Percentiles rank a stretch among this genome's conserved stretches.
phyloP scores from a whole-genome alignment of 148 eudicot genomes.

The Suaeda aralocaspica region DNA sequence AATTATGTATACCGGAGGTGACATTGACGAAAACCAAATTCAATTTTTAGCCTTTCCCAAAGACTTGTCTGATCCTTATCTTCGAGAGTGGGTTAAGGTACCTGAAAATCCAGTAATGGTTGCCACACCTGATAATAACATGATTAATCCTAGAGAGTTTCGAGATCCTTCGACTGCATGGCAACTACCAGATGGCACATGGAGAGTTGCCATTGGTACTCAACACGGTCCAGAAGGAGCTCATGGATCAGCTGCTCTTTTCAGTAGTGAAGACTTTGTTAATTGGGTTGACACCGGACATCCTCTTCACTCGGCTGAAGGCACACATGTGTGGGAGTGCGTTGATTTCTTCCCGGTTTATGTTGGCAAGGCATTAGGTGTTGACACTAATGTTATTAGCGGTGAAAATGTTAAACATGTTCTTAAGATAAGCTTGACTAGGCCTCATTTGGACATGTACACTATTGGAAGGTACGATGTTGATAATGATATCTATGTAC shows the following conservation, averaged over 20 bases:
- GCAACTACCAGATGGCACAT: conserved; percentile 13
- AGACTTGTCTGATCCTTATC: conserved; percentile 35
- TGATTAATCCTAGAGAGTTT: neutral
- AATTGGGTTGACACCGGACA: neutral
- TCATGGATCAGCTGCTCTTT: conserved; percentile 6
- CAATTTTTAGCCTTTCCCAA: conserved; percentile 41
- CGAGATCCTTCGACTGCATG: conserved; percentile 36
- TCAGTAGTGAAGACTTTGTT: conserved; percentile 14
- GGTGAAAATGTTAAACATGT: conserved; percentile 33
- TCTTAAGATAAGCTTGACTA: conserved; percentile 34
- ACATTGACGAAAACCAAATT: conserved; percentile 6
- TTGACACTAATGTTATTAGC: conserved; percentile 25
- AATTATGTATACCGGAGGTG: conserved; percentile 32
- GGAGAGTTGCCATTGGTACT: conserved; percentile 7
- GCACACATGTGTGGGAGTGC: conserved; percentile 26
- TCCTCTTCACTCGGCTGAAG: neutral
- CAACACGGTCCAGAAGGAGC: neutral
- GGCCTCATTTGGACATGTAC: conserved; percentile 28
- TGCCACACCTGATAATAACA: conserved; percentile 14
- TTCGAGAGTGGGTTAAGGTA: conserved; percentile 34
- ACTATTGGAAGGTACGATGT: conserved; percentile 36
- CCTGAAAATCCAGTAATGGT: conserved; percentile 29
- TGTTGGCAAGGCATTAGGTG: neutral
- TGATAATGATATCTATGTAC: conserved; percentile 22
- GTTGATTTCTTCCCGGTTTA: conserved; percentile 29